Percentiles rank a stretch among this genome's conserved stretches.
These are phyloP conservation scores for Phlyctochytrium arcticum DNA, from an alignment of 192 early-diverging fungal genomes.

Conservation along the genomic window DNA sequence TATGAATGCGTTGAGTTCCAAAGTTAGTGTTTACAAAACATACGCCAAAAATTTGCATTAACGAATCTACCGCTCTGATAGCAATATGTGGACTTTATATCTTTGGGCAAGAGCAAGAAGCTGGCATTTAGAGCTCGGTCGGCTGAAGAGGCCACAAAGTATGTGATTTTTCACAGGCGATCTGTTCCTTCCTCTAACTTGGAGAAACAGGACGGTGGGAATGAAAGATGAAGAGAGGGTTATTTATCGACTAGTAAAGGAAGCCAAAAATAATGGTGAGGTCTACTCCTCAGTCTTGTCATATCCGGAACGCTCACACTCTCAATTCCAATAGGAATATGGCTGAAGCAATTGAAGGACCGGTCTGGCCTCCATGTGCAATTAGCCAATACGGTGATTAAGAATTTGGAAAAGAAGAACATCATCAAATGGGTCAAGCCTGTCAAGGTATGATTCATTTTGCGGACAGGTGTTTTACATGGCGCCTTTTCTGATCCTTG, in stretches of 20 bases:
- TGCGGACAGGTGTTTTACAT: not conserved
- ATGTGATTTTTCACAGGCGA: not conserved
- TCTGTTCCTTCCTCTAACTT: not conserved
- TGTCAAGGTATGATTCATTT: conserved; percentile 63
- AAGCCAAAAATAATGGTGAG: conserved; percentile 69
- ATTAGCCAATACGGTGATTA: conserved; percentile 72
- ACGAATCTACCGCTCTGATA: not conserved
- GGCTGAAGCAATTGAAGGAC: conserved; percentile 76
- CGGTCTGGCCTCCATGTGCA: conserved; percentile 73
- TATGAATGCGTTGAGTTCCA: conserved; percentile 9
- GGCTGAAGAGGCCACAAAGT: conserved; percentile 36
- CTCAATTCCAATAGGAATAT: conserved; percentile 52
- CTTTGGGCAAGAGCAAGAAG: conserved; percentile 25
- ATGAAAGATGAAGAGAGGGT: conserved; percentile 70
- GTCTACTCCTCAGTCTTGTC: not conserved
- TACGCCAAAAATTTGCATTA: not conserved
- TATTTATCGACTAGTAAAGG: conserved; percentile 79
- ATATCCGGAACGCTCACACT: conserved; percentile 4
- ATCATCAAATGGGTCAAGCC: conserved; percentile 85
- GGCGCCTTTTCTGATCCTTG: not conserved
- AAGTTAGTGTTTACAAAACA: not conserved
- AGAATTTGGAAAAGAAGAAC: conserved; percentile 72
- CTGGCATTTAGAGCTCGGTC: conserved; percentile 40
- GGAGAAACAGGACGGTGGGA: conserved; percentile 32
- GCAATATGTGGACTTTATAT: conserved; percentile 41